Conservation (phyloP, 441 rosid species). For the Oxalis stricta region DNA sequence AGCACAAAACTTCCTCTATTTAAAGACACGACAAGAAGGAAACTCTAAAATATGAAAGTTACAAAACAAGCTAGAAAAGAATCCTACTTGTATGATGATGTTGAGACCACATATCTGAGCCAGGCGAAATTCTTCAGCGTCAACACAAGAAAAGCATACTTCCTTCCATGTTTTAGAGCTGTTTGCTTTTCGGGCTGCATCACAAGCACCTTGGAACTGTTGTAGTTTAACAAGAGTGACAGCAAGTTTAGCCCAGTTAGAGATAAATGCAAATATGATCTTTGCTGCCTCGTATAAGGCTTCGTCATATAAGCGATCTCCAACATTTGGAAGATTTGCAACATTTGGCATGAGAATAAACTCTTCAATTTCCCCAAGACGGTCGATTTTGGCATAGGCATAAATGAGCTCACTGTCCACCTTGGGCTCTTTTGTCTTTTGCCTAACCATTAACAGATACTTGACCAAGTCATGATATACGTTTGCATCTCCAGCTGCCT, state of each 20-base stretch:
- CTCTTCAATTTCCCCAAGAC: slow-evolving; percentile 90
- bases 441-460: slow-evolving; percentile 96
- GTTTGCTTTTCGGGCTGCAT: slow-evolving; percentile 98
- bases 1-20: background rate
- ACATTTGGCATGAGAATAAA: slow-evolving; percentile 98
- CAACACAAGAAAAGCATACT: slow-evolving; percentile 99
- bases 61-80: background rate
- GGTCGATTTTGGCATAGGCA: slow-evolving; percentile 97
- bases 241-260: slow-evolving; percentile 99
- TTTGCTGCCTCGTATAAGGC: slow-evolving; percentile 92
- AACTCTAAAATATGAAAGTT: background rate
- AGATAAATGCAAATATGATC: slow-evolving; percentile 83
- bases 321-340: slow-evolving; percentile 92
- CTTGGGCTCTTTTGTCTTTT: slow-evolving; percentile 93
- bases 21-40: too few species aligned
- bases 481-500: slow-evolving; percentile 73
- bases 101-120: slow-evolving; percentile 98
- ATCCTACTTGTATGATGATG: slow-evolving; percentile 75
- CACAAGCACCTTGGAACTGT: slow-evolving; percentile 98
- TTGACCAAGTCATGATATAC: slow-evolving; percentile 91
- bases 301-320: slow-evolving; percentile 90
- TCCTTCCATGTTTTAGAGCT: slow-evolving; percentile 99
- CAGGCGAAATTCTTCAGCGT: slow-evolving; percentile 98
- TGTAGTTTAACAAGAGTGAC: slow-evolving; percentile 81
- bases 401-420: slow-evolving; percentile 97